Percentiles rank a stretch among this genome's conserved stretches.
Conservation (phyloP, 1,139 yeast species). For the Taphrina deformans region DNA sequence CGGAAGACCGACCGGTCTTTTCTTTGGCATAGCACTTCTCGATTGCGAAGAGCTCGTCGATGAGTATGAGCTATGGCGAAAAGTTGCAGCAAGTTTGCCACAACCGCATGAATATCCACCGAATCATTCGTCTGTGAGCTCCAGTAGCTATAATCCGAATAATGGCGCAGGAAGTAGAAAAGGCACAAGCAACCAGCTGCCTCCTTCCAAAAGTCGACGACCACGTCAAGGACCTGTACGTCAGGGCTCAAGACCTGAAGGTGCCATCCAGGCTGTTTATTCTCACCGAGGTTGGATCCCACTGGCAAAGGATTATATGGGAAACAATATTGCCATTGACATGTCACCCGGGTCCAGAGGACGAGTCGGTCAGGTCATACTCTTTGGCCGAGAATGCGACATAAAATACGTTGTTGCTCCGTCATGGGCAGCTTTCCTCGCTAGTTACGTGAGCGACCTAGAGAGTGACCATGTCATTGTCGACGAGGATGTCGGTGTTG, state of each 20-base stretch:
- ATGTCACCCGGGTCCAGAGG: slow-evolving; percentile 80
- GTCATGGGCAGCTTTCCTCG: slow-evolving; percentile 80
- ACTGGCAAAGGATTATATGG: slow-evolving; percentile 78
- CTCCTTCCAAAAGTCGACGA: neutral
- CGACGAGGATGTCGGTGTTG: slow-evolving; percentile 49
- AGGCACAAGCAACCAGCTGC: neutral
- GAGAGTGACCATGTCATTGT: slow-evolving; percentile 74
- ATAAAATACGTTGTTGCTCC: slow-evolving; percentile 74
- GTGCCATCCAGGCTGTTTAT: slow-evolving; percentile 65
- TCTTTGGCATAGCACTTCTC: slow-evolving; percentile 68
- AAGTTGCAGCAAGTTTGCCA: slow-evolving; percentile 51
- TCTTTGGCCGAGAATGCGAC: slow-evolving; percentile 89
- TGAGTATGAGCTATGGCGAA: slow-evolving; percentile 73
- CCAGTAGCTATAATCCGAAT: neutral
- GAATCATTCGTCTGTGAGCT: neutral
- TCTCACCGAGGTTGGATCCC: slow-evolving; percentile 94
- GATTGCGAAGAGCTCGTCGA: slow-evolving; percentile 70
- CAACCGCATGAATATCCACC: slow-evolving; percentile 28
- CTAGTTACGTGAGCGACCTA: slow-evolving; percentile 78
- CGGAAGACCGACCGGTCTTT: slow-evolving; percentile 71
- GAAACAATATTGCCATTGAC: slow-evolving; percentile 87
- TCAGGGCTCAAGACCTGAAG: slow-evolving; percentile 59
- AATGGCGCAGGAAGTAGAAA: neutral
- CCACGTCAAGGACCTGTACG: slow-evolving; percentile 1
- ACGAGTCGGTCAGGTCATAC: slow-evolving; percentile 75